phyloP scores from a whole-genome alignment of 139 green algal species.

The Edaphochlamys debaryana region DNA sequence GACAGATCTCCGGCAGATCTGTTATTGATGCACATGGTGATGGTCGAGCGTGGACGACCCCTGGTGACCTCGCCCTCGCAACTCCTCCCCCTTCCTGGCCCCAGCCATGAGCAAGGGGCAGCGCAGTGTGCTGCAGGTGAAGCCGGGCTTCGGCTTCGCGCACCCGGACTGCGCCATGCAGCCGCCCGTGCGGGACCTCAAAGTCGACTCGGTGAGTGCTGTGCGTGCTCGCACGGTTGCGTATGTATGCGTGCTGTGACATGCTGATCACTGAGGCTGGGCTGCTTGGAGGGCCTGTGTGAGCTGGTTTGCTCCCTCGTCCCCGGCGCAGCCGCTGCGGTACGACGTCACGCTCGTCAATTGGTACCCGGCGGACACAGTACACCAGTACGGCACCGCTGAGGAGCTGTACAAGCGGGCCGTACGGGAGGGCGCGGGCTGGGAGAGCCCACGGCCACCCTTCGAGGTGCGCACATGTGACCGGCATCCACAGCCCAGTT shows the following conservation, averaged over 20 bases:
- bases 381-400: slow-evolving; percentile 5
- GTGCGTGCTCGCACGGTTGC: no score
- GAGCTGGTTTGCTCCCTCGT: no score
- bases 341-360: slow-evolving; percentile 75
- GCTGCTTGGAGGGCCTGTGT: no score
- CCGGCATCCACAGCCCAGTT: no score
- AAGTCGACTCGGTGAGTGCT: slow-evolving; percentile 23
- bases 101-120: slow-evolving; percentile 66
- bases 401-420: slow-evolving; percentile 61
- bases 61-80: neutral
- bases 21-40: no score
- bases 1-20: no score
- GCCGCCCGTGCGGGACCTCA: slow-evolving; percentile 53
- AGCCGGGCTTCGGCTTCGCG: slow-evolving; percentile 74
- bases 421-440: slow-evolving; percentile 65
- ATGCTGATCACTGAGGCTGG: no score
- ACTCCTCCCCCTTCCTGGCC: neutral
- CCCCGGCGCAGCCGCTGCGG: slow-evolving; percentile 53
- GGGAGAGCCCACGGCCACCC: slow-evolving; percentile 80
- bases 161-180: slow-evolving; percentile 71
- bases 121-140: slow-evolving; percentile 65
- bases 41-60: no score
- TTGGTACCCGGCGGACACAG: slow-evolving; percentile 41
- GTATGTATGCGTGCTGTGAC: no score
- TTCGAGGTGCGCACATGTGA: slow-evolving; percentile 83